Evolutionary conservation across 2,329 filamentous ascomycete species (phyloP), one percentile per base, ranked within the genome.

Genomic region (Orbilia oligospora): DNA sequence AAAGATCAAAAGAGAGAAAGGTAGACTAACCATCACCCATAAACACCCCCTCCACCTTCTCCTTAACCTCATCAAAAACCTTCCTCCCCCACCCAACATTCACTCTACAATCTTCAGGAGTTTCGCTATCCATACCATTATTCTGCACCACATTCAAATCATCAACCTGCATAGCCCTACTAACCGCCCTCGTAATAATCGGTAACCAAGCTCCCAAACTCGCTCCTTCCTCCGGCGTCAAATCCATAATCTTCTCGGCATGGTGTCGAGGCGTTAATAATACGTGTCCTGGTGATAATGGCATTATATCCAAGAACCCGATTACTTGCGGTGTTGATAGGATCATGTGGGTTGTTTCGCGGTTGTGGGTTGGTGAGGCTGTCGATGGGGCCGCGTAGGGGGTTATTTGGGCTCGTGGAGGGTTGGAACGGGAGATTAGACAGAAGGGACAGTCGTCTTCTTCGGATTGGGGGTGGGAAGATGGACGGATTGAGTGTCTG

Each of bases 131-230:
- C 84, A 53, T 81, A 89, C 88, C 93, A 82, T 97, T 98, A 84
- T 98, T 98, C 86, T 98, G 95, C 70, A 98, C 93, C 33, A 98
- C 90, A 84, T 99, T 99, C 92, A 95, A 98, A 85, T 97, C 94
- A 64, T 87, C 87, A 0, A 93, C 89, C 9, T 91, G 91, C 1
- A 91, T 92, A 0, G 90, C 89, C 65, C 87, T 87, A 36, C 90
- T 88, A 44, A 97, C 87, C 0, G 92, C 92, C 20, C 89, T 86
- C 18, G 92, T 92, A 1, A 97, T 86, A 2, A 95, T 84, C 38
- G 93, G 90, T 30, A 97, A 88, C 86, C 87, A 89, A 77, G 84
- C 83, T 82, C 92, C 90, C 70, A 97, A 87, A 82, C 91, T 90
- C 70, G 87, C 87, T 24, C 90, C 89, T 83, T 94, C 92, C 56